A percentile compares a stretch with the other conserved stretches of the same genome.
phyloP scores from a whole-genome alignment of 169 alveolate genomes.

The Plasmodium relictum region DNA sequence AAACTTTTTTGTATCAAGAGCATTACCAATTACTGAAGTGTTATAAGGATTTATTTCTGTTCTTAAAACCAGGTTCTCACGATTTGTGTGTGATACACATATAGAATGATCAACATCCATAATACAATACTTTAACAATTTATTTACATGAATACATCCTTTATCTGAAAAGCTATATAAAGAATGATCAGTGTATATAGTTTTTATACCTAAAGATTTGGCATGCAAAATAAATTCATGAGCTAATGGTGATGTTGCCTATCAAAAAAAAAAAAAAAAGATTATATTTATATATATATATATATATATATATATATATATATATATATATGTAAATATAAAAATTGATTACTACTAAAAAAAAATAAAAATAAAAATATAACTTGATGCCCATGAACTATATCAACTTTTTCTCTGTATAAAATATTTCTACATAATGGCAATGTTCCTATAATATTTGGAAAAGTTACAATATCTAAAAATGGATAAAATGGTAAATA shows the following conservation, averaged over 20 bases:
- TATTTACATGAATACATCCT: constrained; percentile 95
- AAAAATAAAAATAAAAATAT: neutral
- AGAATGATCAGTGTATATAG: constrained; percentile 99
- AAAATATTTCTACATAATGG: constrained; percentile 93
- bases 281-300: neutral
- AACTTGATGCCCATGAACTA: constrained; percentile 91
- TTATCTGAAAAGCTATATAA: constrained; percentile 96
- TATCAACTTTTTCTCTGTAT: constrained; percentile 96
- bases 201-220: constrained; percentile 83
- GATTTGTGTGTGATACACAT: constrained; percentile 95
- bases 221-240: constrained; percentile 77
- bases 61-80: constrained; percentile 97
- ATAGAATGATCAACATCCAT: constrained; percentile 91
- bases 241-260: constrained; percentile 71
- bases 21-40: constrained; percentile 93
- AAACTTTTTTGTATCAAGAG: constrained; percentile 86
- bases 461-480: constrained; percentile 87
- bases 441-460: constrained; percentile 79
- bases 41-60: constrained; percentile 94
- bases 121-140: constrained; percentile 86
- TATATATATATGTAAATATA: constrained; percentile 3
- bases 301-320: neutral
- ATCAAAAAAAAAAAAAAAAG: neutral
- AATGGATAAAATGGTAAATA: constrained; percentile 93
- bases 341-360: neutral